A percentile compares a stretch with the other conserved stretches of the same genome.
These are phyloP conservation scores for Paxillus ammoniavirescens DNA, from an alignment of 768 basidiomycete genomes.

Conservation along the genomic window DNA sequence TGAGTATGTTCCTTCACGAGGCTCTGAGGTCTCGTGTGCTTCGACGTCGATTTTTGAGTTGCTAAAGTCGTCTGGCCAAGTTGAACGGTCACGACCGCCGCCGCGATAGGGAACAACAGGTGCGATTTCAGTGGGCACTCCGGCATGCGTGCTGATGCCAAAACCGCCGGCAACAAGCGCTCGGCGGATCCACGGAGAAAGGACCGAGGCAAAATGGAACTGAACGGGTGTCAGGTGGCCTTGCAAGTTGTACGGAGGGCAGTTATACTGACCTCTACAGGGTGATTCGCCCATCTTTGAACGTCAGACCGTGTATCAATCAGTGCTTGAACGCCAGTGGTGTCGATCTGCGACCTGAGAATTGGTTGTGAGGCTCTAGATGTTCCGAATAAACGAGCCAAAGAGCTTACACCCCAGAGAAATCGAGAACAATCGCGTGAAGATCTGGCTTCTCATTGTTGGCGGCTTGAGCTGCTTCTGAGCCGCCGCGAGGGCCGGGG, in stretches of 20 bases:
- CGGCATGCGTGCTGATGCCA: constrained; percentile 57
- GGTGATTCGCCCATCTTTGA: constrained; percentile 79
- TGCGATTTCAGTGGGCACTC: constrained; percentile 62
- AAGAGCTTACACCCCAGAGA: constrained; percentile 64
- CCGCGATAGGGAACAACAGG: constrained; percentile 65
- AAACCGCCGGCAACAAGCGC: constrained; percentile 90
- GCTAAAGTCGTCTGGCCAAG: constrained; percentile 3
- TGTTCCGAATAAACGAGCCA: neutral
- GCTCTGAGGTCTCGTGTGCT: constrained; percentile 25
- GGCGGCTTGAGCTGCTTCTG: constrained; percentile 44
- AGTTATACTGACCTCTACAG: constrained; percentile 56
- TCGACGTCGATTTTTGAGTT: constrained; percentile 30
- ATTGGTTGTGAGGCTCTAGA: neutral
- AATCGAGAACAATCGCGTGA: constrained; percentile 89
- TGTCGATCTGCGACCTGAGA: constrained; percentile 80
- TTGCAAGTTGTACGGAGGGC: neutral
- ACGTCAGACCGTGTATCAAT: constrained; percentile 86
- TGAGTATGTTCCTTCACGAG: neutral
- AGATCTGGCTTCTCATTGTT: constrained; percentile 63
- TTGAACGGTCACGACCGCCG: constrained; percentile 33
- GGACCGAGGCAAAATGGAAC: constrained; percentile 93
- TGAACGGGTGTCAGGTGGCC: constrained; percentile 31
- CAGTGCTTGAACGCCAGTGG: constrained; percentile 87
- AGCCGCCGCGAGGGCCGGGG: constrained; percentile 63
- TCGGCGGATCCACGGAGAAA: constrained; percentile 92